phyloP scores from a whole-genome alignment of 2,329 filamentous ascomycete species.

The Botryotinia narcissicola region DNA sequence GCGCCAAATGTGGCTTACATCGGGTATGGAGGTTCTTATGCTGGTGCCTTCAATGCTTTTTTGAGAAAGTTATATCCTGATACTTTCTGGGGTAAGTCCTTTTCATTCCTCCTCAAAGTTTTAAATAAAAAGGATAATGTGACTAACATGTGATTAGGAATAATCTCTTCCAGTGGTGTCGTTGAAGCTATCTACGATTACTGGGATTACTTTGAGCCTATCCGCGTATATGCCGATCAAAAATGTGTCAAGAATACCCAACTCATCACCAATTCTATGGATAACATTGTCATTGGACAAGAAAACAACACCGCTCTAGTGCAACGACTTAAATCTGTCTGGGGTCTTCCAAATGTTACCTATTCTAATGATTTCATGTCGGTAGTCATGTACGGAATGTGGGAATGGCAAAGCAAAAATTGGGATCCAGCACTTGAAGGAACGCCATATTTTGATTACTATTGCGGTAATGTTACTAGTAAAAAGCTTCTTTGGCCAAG shows the following conservation, averaged over 20 bases:
- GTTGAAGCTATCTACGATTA: constrained; percentile 76
- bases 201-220: constrained; percentile 62
- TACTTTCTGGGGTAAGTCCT: constrained; percentile 61
- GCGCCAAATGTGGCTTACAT: constrained; percentile 68
- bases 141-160: constrained; percentile 38
- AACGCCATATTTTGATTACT: constrained; percentile 47
- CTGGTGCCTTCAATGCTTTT: constrained; percentile 76
- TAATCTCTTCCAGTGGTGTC: constrained; percentile 78
- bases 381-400: constrained; percentile 45
- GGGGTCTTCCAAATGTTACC: constrained; percentile 48
- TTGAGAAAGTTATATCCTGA: constrained; percentile 74
- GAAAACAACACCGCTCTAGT: constrained; percentile 43
- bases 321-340: constrained; percentile 50
- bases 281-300: constrained; percentile 53
- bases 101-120: background rate
- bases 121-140: background rate
- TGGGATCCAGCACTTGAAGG: constrained; percentile 58
- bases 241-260: constrained; percentile 65
- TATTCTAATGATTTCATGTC: constrained; percentile 51
- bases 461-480: constrained; percentile 55
- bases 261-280: constrained; percentile 56
- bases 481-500: constrained; percentile 56
- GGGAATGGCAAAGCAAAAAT: constrained; percentile 53
- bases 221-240: constrained; percentile 53
- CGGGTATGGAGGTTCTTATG: constrained; percentile 81